Evolutionary conservation across 306 rosid species (phyloP).

Genomic region (Fragaria nilgerrensis): DNA sequence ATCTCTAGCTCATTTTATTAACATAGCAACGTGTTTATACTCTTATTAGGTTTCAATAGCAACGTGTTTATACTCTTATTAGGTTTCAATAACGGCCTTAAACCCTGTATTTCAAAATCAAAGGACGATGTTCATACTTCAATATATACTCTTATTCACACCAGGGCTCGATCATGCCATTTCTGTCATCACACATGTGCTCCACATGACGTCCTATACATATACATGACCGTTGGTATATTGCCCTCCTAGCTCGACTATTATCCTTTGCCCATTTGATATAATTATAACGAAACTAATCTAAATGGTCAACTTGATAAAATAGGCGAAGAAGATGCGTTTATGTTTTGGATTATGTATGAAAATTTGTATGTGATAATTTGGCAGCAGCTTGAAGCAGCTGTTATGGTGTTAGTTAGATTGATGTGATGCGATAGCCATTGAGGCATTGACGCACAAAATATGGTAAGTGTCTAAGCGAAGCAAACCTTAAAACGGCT

Average conservation of each 20-base stretch:
- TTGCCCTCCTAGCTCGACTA: background rate
- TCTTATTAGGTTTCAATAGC: background rate
- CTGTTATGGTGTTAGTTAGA: slow-evolving; percentile 1
- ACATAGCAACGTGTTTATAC: background rate
- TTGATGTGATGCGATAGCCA: background rate
- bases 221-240: background rate
- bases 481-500: background rate
- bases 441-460: slow-evolving; percentile 12
- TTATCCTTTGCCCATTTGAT: background rate
- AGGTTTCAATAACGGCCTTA: background rate
- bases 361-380: background rate
- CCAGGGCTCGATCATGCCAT: background rate
- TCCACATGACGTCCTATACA: slow-evolving; percentile 38
- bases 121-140: background rate
- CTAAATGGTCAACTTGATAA: background rate
- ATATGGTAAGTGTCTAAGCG: background rate
- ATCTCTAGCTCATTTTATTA: background rate
- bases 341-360: background rate
- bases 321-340: background rate
- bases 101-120: background rate
- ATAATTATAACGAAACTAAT: background rate
- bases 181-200: slow-evolving; percentile 26
- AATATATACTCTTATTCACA: too few relatives aligned
- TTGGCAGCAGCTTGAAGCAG: slow-evolving; percentile 5
- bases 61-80: background rate